Base-by-base conservation (phyloP, 495 filamentous ascomycete genomes). In the Hypoxylon intermedium region DNA sequence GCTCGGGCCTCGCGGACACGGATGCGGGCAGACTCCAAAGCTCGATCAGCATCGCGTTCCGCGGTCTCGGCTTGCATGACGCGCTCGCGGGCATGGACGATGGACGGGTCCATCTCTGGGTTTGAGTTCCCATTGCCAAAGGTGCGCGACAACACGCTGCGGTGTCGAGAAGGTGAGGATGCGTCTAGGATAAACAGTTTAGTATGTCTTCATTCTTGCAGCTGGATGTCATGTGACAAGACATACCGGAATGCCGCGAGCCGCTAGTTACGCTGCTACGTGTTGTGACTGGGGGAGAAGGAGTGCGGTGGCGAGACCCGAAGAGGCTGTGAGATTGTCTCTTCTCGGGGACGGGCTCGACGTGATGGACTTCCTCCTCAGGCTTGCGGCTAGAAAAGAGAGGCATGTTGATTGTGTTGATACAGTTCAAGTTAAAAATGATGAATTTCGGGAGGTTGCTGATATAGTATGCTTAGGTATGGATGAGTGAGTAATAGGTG, bases 11-110 rank as follows among this genome's bases (percentile, higher is more conserved):
- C 79, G 38, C 79, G 79, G 11, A 88, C 85, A 3, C 83, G 81
- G 38, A 74, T 68, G 42, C 80, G 77, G 0, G 85, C 83, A 0
- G 77, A 76, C 9, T 81, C 70, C 16, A 89, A 67, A 3, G 86
- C 87, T 4, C 79, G 74, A 47, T 88, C 86, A 3, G 87, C 87
- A 11, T 87, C 84, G 6, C 74, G 70, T 72, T 89, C 85, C 12
- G 84, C 83, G 0, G 70, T 56, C 65, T 89, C 85, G 23, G 85
- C 86, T 12, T 69, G 67, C 66, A 83, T 70, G 28, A 89, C 80
- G 21, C 79, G 77, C 60, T 87, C 82, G 9, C 79, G 77, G 1
- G 86, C 86, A 9, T 79, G 73, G 21, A 76, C 42, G 57, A 89
- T 88, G 43, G 74, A 79, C 0, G 83, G 81, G 68, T 89, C 86